A percentile compares a stretch with the other conserved stretches of the same genome.
Conservation (phyloP, 495 filamentous ascomycete species). For the Darksidea phi region DNA sequence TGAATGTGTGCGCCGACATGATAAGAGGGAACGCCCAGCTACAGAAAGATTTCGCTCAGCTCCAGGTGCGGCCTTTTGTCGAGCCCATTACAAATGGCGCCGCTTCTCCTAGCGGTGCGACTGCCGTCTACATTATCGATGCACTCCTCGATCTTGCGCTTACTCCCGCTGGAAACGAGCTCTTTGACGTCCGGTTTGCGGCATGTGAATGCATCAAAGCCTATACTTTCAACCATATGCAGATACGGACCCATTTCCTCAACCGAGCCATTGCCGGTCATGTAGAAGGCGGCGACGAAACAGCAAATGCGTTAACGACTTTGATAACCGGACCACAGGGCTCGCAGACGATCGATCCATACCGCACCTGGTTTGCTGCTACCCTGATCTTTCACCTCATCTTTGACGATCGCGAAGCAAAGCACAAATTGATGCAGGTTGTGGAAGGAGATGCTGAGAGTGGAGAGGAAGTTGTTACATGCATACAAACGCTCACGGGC, state of each 20-base stretch:
- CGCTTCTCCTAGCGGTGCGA: constrained; percentile 51
- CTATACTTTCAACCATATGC: constrained; percentile 76
- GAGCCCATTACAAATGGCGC: constrained; percentile 46
- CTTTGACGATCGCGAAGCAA: constrained; percentile 76
- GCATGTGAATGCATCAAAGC: constrained; percentile 89
- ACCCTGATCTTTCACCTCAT: constrained; percentile 89
- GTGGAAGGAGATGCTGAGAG: constrained; percentile 84
- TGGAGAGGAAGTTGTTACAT: constrained; percentile 94
- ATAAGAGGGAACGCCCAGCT: constrained; percentile 76
- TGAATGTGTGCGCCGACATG: constrained; percentile 82
- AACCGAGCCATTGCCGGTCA: constrained; percentile 87
- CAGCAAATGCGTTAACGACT: constrained; percentile 86
- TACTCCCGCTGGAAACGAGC: constrained; percentile 60
- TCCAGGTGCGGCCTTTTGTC: constrained; percentile 63
- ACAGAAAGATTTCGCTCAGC: constrained; percentile 85
- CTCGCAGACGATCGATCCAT: constrained; percentile 69
- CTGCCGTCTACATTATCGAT: constrained; percentile 85
- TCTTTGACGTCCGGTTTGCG: constrained; percentile 78
- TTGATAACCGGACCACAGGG: constrained; percentile 62
- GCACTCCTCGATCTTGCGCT: constrained; percentile 85
- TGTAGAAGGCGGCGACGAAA: constrained; percentile 70
- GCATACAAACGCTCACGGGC: constrained; percentile 79
- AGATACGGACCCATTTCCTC: constrained; percentile 81
- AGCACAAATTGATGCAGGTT: constrained; percentile 74
- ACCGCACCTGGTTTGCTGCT: constrained; percentile 87